Evolutionary conservation across 2,329 filamentous ascomycete species (phyloP).

Genomic region (Diaporthe citri): DNA sequence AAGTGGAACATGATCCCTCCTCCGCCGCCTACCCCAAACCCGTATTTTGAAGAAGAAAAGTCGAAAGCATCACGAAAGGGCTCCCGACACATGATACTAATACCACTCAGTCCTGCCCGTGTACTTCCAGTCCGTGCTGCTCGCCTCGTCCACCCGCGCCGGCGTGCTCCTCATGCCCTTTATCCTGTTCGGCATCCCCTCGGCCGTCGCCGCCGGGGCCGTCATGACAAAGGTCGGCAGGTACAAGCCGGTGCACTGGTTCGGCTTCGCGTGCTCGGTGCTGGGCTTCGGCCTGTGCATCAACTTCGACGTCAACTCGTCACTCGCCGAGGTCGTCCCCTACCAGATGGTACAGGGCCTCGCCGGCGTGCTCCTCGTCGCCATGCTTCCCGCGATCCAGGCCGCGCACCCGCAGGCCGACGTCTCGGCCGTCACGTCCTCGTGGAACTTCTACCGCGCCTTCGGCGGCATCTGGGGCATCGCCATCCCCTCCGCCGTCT

Average conservation of each 20-base stretch:
- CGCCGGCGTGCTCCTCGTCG: background rate
- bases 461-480: slow-evolving; percentile 17
- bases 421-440: background rate
- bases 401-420: background rate
- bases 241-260: slow-evolving; percentile 45
- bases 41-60: too few relatives aligned
- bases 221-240: slow-evolving; percentile 40
- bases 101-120: slow-evolving; percentile 51
- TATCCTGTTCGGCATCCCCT: slow-evolving; percentile 42
- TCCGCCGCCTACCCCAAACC: too few relatives aligned
- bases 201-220: slow-evolving; percentile 41
- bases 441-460: slow-evolving; percentile 1
- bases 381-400: background rate
- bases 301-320: slow-evolving; percentile 1
- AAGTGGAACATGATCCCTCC: too few relatives aligned
- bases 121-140: slow-evolving; percentile 58
- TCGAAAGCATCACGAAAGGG: too few relatives aligned
- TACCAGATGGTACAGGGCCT: slow-evolving; percentile 19
- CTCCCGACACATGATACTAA: too few relatives aligned
- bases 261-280: background rate
- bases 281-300: slow-evolving; percentile 12
- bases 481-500: slow-evolving; percentile 2
- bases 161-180: slow-evolving; percentile 48
- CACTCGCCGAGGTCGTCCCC: background rate
- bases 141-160: slow-evolving; percentile 46